Percentiles rank a stretch among this genome's conserved stretches.
Conservation (phyloP, 768 basidiomycete genomes). For the Trametes cubensis region DNA sequence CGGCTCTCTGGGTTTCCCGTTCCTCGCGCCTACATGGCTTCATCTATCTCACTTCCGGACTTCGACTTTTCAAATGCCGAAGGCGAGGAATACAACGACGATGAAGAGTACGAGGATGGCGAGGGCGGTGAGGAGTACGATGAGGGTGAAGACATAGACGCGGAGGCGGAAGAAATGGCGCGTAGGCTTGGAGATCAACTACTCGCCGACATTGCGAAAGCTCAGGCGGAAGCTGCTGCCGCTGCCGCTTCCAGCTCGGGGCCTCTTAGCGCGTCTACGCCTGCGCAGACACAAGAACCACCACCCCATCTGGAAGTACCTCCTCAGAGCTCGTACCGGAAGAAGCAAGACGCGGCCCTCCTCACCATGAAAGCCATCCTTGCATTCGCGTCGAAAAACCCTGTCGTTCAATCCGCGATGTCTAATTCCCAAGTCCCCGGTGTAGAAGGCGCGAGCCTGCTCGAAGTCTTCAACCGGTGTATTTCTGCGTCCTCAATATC, state of each 20-base stretch:
- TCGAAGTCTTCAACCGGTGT: slow-evolving; percentile 57
- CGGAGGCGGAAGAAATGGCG: slow-evolving; percentile 75
- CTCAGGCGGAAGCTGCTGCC: slow-evolving; percentile 47
- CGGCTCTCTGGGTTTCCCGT: neutral
- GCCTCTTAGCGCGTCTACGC: slow-evolving; percentile 5
- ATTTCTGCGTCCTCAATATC: slow-evolving; percentile 50
- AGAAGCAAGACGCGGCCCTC: slow-evolving; percentile 61
- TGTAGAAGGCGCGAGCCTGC: slow-evolving; percentile 49
- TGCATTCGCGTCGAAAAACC: slow-evolving; percentile 56
- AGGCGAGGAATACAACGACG: slow-evolving; percentile 20
- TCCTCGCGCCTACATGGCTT: slow-evolving; percentile 4
- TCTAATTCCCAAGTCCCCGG: slow-evolving; percentile 52
- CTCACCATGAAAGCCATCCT: slow-evolving; percentile 67
- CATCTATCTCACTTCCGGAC: slow-evolving; percentile 20
- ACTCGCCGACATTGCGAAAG: slow-evolving; percentile 75
- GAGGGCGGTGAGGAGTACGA: slow-evolving; percentile 54
- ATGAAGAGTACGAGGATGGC: slow-evolving; percentile 39
- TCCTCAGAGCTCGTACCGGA: slow-evolving; percentile 26
- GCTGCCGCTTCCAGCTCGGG: slow-evolving; percentile 14
- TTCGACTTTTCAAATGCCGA: slow-evolving; percentile 8
- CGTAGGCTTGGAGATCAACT: slow-evolving; percentile 74
- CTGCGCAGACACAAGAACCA: slow-evolving; percentile 4
- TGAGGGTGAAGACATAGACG: slow-evolving; percentile 62
- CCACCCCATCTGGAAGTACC: slow-evolving; percentile 20
- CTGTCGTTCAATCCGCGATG: slow-evolving; percentile 57